Evolutionary conservation across 495 filamentous ascomycete species (phyloP).

Genomic region (Aspergillus saccharolyticus): DNA sequence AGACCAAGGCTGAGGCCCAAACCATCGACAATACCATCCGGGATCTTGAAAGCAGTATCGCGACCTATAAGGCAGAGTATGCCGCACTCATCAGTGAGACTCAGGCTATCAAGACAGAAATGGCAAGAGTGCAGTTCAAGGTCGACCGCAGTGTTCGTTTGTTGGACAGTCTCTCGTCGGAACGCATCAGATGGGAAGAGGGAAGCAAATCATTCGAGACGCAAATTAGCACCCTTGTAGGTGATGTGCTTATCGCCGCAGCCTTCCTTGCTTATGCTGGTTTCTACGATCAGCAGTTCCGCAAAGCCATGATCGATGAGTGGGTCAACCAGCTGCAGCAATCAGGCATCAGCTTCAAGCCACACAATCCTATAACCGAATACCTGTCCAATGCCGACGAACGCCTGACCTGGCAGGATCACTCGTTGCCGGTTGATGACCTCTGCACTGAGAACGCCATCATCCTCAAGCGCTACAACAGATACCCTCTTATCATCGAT

Average conservation of each 20-base stretch:
- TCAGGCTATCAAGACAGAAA: constrained; percentile 93
- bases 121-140: constrained; percentile 94
- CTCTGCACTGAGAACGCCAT: constrained; percentile 99
- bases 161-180: constrained; percentile 89
- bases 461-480: constrained; percentile 93
- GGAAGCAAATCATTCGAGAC: constrained; percentile 97
- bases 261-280: constrained; percentile 98
- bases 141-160: constrained; percentile 93
- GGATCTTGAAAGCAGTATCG: constrained; percentile 82
- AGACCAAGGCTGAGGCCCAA: constrained; percentile 91
- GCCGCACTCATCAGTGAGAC: constrained; percentile 95
- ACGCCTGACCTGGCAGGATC: constrained; percentile 86
- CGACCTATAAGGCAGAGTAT: constrained; percentile 95
- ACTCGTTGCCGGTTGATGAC: constrained; percentile 96
- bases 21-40: constrained; percentile 84
- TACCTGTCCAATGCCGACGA: constrained; percentile 97
- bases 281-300: constrained; percentile 96
- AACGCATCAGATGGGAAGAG: constrained; percentile 89
- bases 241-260: constrained; percentile 89
- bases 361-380: constrained; percentile 89
- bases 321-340: constrained; percentile 89
- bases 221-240: constrained; percentile 93
- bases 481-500: constrained; percentile 97
- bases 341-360: constrained; percentile 87
- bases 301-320: constrained; percentile 94